A percentile compares a stretch with the other conserved stretches of the same genome.
Conservation (phyloP, 495 filamentous ascomycete species). For the Lasiosphaeria miniovina region DNA sequence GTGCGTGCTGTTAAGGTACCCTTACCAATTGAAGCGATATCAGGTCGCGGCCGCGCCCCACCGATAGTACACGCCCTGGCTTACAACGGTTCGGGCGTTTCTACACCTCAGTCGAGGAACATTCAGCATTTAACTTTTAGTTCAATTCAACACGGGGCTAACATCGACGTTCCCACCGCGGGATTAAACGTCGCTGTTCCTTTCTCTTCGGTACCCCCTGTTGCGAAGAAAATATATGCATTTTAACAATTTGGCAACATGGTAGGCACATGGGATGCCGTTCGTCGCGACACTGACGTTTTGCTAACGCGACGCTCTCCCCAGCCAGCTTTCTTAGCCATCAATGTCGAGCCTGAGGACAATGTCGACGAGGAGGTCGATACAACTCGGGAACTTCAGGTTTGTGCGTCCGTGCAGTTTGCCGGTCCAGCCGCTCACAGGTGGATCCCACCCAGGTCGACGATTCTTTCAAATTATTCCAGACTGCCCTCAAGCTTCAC, state of each 20-base stretch:
- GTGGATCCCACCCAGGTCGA: conserved; percentile 61
- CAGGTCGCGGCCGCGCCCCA: neutral
- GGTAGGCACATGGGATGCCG: neutral
- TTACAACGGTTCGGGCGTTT: neutral
- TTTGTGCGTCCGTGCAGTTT: conserved; percentile 15
- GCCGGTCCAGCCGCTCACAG: neutral
- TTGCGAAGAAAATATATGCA: neutral
- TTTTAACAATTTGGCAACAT: neutral
- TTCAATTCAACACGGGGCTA: too few species aligned
- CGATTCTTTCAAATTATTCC: conserved; percentile 93
- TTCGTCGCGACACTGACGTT: neutral
- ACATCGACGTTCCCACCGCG: neutral
- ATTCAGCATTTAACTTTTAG: too few species aligned
- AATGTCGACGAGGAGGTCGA: conserved; percentile 88
- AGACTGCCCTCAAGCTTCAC: conserved; percentile 86
- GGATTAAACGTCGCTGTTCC: neutral
- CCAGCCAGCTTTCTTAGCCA: conserved; percentile 67
- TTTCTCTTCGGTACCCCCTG: neutral
- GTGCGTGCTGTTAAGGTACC: too few species aligned
- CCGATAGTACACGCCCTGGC: neutral
- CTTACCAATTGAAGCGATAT: too few species aligned
- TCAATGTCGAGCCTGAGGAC: conserved; percentile 92
- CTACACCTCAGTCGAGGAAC: neutral
- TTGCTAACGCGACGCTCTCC: neutral
- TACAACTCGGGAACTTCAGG: conserved; percentile 87